Evolutionary conservation across 2,329 filamentous ascomycete species (phyloP), one percentile per base, ranked within the genome.

Genomic region (Pseudopyrenochaeta lycopersici): DNA sequence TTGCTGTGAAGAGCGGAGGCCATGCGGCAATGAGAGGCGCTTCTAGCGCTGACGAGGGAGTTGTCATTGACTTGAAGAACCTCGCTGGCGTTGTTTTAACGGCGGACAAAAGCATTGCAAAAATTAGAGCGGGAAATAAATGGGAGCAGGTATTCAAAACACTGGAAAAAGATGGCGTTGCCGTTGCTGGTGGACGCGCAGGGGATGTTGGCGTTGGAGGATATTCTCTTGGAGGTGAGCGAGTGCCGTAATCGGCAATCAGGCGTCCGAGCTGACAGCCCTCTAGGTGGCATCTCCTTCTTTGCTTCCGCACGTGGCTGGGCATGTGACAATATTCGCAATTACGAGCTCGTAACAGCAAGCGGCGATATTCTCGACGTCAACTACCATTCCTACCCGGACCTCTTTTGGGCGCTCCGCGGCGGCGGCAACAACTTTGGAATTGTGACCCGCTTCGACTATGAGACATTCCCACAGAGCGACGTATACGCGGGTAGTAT

Each of bases 1-100:
- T 78, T 48, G 76, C 76, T 7, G 67, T 80, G 10, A 77, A 76
- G 46, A 73, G 75, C 40, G 77, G 78, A 31, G 78, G 79, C 4
- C 78, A 80, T 52, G 71, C 70, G 10, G 58, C 67, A 6, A 71
- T 70, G 60, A 64, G 68, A 0, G 76, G 75, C 12, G 67, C 73
- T 4, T 75, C 74, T 35, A 77, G 75, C 50, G 75, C 78, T 29
- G 63, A 72, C 1, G 60, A 63, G 38, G 79, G 78, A 3, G 70
- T 81, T 5, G 77, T 76, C 1, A 68, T 81, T 46, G 76, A 78
- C 46, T 64, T 81, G 31, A 64, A 63, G 15, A 38, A 50, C 11
- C 51, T 75, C 45, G 66, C 67, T 38, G 31, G 49, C 1, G 57
- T 74, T 23, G 43, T 48, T 1, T 52, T 72, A 10, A 57, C 46